phyloP scores from a whole-genome alignment of 108 stramenopile species.

The Fistulifera pelliculosa region DNA sequence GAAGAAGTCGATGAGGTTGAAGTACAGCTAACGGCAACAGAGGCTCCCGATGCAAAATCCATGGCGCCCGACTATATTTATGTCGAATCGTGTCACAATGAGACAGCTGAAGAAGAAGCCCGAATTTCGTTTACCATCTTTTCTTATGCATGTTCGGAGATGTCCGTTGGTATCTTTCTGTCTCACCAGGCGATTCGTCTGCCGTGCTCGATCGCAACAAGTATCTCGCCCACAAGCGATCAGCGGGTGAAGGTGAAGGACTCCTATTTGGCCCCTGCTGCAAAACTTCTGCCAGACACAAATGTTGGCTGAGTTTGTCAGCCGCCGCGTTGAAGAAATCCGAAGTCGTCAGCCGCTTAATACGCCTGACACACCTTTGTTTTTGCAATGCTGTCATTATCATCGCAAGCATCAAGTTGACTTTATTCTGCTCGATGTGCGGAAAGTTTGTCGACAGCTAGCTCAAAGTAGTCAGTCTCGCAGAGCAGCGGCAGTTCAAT shows the following conservation, averaged over 20 bases:
- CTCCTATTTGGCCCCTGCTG: constrained; percentile 63
- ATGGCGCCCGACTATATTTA: constrained; percentile 36
- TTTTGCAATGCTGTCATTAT: constrained; percentile 56
- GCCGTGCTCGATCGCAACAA: constrained; percentile 57
- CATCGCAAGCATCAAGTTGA: constrained; percentile 51
- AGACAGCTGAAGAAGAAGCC: constrained; percentile 63
- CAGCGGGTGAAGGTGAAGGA: constrained; percentile 58
- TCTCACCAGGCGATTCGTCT: constrained; percentile 29
- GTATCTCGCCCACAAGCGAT: constrained; percentile 63
- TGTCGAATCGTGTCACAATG: constrained; percentile 59
- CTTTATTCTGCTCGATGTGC: constrained; percentile 51
- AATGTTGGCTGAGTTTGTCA: constrained; percentile 74
- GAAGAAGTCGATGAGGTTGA: constrained; percentile 10
- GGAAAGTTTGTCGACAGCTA: constrained; percentile 53
- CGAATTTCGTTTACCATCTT: constrained; percentile 69
- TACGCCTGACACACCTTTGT: constrained; percentile 56
- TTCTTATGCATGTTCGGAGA: constrained; percentile 72
- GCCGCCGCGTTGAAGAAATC: constrained; percentile 67
- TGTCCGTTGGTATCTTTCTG: constrained; percentile 63
- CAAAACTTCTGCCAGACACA: constrained; percentile 57
- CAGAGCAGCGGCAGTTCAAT: constrained; percentile 28
- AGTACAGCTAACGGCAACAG: constrained; percentile 9
- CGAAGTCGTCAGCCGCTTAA: constrained; percentile 18
- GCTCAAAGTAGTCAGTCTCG: constrained; percentile 51
- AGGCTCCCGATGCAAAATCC: constrained; percentile 15